phyloP scores from a whole-genome alignment of 2,329 filamentous ascomycete genomes.

The Trichoderma harzianum region DNA sequence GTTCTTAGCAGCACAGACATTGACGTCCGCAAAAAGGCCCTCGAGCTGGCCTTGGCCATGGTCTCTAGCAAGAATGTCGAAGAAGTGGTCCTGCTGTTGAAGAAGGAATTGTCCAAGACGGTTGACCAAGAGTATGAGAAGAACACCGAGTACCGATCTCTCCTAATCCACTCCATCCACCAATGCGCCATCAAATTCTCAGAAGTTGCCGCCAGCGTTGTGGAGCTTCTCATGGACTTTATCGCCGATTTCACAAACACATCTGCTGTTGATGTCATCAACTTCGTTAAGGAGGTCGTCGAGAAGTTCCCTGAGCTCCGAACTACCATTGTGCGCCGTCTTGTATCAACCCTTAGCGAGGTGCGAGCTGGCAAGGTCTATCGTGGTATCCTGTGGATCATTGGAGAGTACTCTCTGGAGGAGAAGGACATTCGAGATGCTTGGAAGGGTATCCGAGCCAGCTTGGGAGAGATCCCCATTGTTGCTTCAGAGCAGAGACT shows the following conservation, averaged over 20 bases:
- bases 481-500: constrained; percentile 90
- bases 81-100: constrained; percentile 90
- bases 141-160: constrained; percentile 89
- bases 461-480: constrained; percentile 94
- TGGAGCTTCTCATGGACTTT: constrained; percentile 97
- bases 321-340: constrained; percentile 78
- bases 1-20: constrained; percentile 94
- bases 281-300: constrained; percentile 97
- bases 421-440: constrained; percentile 92
- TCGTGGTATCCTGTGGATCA: constrained; percentile 92
- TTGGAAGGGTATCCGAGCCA: constrained; percentile 93
- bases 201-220: constrained; percentile 93
- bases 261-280: constrained; percentile 95
- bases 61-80: constrained; percentile 98
- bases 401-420: constrained; percentile 94
- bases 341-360: constrained; percentile 87
- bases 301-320: constrained; percentile 94
- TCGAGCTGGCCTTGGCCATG: constrained; percentile 92
- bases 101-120: constrained; percentile 97
- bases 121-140: constrained; percentile 99
- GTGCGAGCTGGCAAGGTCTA: constrained; percentile 97
- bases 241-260: constrained; percentile 98
- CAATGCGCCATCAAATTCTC: constrained; percentile 99
- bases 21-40: constrained; percentile 88
- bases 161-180: constrained; percentile 95